These are phyloP conservation scores for Trichoderma sp. DNA, from an alignment of 2,329 filamentous ascomycete species.

Conservation along the genomic window DNA sequence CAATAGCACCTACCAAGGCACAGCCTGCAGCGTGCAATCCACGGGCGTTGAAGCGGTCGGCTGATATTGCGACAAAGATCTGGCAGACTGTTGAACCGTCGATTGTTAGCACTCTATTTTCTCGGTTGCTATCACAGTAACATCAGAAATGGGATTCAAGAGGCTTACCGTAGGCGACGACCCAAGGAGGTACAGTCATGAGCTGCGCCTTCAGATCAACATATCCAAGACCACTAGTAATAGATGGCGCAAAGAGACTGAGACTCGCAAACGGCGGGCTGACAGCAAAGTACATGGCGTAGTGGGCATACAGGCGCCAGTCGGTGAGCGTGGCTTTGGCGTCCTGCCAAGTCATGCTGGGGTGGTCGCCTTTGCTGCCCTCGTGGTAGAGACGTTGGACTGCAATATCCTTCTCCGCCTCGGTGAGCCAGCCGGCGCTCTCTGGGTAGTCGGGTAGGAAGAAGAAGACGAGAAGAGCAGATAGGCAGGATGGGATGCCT, in stretches of 20 bases:
- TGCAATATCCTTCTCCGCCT: conserved; percentile 60
- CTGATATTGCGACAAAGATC: conserved; percentile 56
- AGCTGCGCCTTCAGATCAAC: conserved; percentile 59
- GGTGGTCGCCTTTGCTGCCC: conserved; percentile 59
- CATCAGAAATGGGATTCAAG: rapidly evolving
- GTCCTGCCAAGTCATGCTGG: conserved; percentile 64
- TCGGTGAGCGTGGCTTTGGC: conserved; percentile 69
- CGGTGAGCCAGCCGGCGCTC: conserved; percentile 62
- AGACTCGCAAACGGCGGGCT: conserved; percentile 59
- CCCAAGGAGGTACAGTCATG: conserved; percentile 68
- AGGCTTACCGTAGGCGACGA: conserved; percentile 54
- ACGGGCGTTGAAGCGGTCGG: conserved; percentile 62
- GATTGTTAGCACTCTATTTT: background rate
- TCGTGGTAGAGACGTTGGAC: conserved; percentile 47
- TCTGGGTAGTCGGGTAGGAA: conserved; percentile 70
- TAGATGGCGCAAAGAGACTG: conserved; percentile 63
- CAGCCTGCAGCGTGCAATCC: conserved; percentile 47
- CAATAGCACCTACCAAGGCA: conserved; percentile 48
- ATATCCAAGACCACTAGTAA: conserved; percentile 57
- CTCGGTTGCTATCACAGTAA: background rate
- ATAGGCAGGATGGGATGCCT: conserved; percentile 66
- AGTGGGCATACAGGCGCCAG: conserved; percentile 68
- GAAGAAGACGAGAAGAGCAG: conserved; percentile 63
- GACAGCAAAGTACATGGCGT: conserved; percentile 56
- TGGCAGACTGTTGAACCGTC: conserved; percentile 38